Base-by-base conservation (phyloP, 2,329 filamentous ascomycete genomes). In the Zymoseptoria ardabiliae region DNA sequence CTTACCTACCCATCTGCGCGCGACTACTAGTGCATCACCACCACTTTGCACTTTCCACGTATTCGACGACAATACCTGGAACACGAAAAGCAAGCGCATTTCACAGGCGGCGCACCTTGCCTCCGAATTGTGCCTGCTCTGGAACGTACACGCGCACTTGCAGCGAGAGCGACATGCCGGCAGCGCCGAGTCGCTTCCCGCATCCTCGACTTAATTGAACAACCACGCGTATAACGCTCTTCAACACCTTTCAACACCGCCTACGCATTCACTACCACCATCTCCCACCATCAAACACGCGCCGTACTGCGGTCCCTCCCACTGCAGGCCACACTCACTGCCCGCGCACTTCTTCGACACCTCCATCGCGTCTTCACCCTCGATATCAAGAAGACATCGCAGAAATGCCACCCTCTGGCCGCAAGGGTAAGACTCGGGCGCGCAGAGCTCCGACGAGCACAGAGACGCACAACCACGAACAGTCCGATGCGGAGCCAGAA, bases 401-500 rank as follows among this genome's bases (percentile, higher is more conserved):
- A 55, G 60, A 25, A 23, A 72, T 72, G 70, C 70, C 70, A 41
- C 69, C 69, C 13, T 72, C 70, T 35, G 66, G 67, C 50, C 67
- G 69, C 57, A 72, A 71, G 56, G 70, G 63, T 50, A 71, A 71
- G 66, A 69, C 67, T 35, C 68, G 69, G n/a, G 68, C 64, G 57
- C 68, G 69, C 50, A 66, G 65, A 58, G 69, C 66, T 28, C 65
- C 67, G 54, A 66, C 69, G 20, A 61, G 63, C 45, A 63, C 65
- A 21, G 68, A 68, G 54, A 58, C 61, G 10, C 61, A 62, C n/a
- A 64, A 25, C 5, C 63, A 64, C 41, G 65, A 66, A 41, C 65
- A 73, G 57, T 74, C 73, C 25, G 77, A 79, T 64, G 67, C 65
- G 28, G 72, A 74, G 48, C 76, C 76, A 59, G 78, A 79, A 63